A percentile compares a stretch with the other conserved stretches of the same genome.
Conservation (phyloP, 345 rosid genomes). For the Lenwebbia sp. region DNA sequence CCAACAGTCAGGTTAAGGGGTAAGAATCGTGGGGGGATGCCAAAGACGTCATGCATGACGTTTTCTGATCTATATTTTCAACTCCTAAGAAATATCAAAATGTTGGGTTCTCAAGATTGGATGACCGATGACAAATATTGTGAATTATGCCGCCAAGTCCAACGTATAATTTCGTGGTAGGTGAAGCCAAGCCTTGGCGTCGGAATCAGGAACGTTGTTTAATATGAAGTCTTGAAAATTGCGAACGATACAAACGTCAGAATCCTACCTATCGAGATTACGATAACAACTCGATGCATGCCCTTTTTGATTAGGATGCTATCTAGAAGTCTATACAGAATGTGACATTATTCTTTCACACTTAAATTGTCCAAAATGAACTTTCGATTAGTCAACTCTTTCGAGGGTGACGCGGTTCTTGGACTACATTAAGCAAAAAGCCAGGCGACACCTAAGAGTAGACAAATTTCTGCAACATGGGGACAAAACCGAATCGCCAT, state of each 20-base stretch:
- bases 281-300: not conserved
- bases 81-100: not conserved
- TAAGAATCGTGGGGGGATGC: not conserved
- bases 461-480: not conserved
- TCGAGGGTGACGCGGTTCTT: not conserved
- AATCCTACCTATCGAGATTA: not conserved
- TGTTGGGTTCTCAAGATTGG: not conserved
- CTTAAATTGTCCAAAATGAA: not conserved
- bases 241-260: not conserved
- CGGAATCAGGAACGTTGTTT: not conserved
- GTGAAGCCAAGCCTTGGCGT: not conserved
- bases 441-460: not conserved
- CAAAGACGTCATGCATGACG: conserved; percentile 2
- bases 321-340: not conserved
- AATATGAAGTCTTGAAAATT: not conserved
- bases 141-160: not conserved
- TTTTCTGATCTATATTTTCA: not conserved
- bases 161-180: not conserved
- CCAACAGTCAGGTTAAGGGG: not conserved
- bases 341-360: not conserved
- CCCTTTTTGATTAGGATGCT: not conserved
- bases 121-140: not conserved
- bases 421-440: not conserved
- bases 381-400: not conserved
- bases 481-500: not conserved